Evolutionary conservation across 2,329 filamentous ascomycete genomes (phyloP), one percentile per base, ranked within the genome.

Genomic region (Alternaria consortialis): DNA sequence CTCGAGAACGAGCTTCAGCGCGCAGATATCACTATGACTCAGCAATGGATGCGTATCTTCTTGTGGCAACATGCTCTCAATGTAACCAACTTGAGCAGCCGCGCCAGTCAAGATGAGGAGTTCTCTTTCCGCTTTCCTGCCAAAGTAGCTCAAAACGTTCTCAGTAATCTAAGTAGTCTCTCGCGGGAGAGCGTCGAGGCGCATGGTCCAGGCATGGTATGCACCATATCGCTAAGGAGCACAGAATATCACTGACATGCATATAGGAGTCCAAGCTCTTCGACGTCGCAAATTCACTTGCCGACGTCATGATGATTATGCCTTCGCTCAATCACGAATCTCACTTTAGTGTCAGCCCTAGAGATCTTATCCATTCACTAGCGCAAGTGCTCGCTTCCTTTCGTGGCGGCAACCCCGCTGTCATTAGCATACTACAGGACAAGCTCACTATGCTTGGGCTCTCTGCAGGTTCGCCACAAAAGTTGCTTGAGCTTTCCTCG

Each of bases 31-130:
- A 74, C 74, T 0, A 77, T 77, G 74, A 77, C 75, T 3, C 75
- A 77, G 42, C 75, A 77, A 48, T 77, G 75, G 75, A 77, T 77
- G 75, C 71, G 75, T 7, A 76, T 77, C 4, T 77, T 76, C 56
- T 48, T 77, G 4, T 77, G 75, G 75, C 75, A 77, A 51, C 72
- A 77, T 60, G 74, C 75, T n/a, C 59, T 77, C 17, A 69, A 71
- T 23, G 75, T 77, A 4, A 77, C 74, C 4, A 76, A 71, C 32
- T 34, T 77, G 23, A 73, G 72, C 44, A 72, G 73, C 27, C 65
- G 63, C 23, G 39, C 58, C 8, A 63, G 71, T 17, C 68, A 72
- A 29, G 65, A 75, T 3, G 73, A 75, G 42, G 75, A 75, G 17
- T 77, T 77, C 39, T 77, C 75, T 4, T 77, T 77, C 47, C 74